A percentile compares a stretch with the other conserved stretches of the same genome.
Conservation (phyloP, 371 early-diverging fungal genomes). For the Haplosporangium sp. region DNA sequence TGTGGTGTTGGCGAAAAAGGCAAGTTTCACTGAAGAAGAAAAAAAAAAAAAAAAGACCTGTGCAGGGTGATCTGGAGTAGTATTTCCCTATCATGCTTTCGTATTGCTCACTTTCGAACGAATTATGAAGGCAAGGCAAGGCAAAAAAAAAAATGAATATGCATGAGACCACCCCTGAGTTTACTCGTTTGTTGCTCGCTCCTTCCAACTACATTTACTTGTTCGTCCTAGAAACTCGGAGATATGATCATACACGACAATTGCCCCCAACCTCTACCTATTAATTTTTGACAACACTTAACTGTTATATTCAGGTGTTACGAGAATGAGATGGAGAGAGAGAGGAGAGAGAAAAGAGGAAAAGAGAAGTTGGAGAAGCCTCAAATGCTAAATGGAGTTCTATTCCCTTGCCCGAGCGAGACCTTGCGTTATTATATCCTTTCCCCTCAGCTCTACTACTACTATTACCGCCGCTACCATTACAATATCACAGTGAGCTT, state of each 20-base stretch:
- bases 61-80: neutral
- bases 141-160: no score
- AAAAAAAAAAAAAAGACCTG: neutral
- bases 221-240: neutral
- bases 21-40: slow-evolving; percentile 39
- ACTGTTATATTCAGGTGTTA: no score
- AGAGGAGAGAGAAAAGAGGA: no score
- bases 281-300: neutral
- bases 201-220: neutral
- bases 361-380: no score
- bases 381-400: no score
- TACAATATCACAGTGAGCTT: no score
- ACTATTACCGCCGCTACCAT: no score
- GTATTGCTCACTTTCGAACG: neutral
- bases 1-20: slow-evolving; percentile 95
- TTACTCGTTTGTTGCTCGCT: slow-evolving; percentile 1
- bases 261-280: neutral
- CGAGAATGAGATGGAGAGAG: no score
- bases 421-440: no score
- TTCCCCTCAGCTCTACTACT: no score
- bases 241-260: no score
- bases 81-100: neutral
- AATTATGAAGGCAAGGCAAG: neutral
- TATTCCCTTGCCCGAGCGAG: no score
- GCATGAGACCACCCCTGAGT: slow-evolving; percentile 2